Base-by-base conservation (phyloP, 2,329 filamentous ascomycete species). In the Epichloe glyceriae region DNA sequence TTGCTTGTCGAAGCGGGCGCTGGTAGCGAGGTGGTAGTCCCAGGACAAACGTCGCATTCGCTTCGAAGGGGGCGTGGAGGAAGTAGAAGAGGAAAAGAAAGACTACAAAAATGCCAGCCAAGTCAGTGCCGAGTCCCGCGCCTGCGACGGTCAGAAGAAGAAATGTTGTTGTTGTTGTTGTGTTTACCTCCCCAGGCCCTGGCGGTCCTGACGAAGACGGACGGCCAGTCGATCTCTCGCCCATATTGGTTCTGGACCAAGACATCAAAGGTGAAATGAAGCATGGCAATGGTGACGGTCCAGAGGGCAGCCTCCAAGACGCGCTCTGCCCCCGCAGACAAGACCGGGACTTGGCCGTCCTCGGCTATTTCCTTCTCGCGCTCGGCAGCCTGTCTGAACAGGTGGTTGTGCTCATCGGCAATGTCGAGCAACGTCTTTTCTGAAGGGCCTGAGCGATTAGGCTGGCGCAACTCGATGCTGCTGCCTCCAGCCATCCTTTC, bases 211-310 rank as follows among this genome's bases (percentile, higher is more conserved):
- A 61, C 60, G 12, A 73, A 57, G 3, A 88, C 74, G 22, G 70
- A 65, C 1, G 61, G 51, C 81, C 82, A 88, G 3, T 74, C 62
- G 2, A 89, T 73, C 2, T 80, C 74, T 54, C 81, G 73, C n/a
- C 80, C 79, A 60, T 88, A 93, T 66, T 93, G 87, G 58, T 83
- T 76, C 63, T 88, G 85, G 20, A 89, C 85, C 11, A 93, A 72
- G 38, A 89, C 81, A 61, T 91, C 86, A 49, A 93, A 74, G 0
- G 84, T 88, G 57, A 89, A 82, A 62, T 91, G 85, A 47, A 90
- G 67, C 72, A 83, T 86, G 12, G 79, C 73, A 58, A 93, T 67
- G 55, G 80, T 81, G 11, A 79, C 67, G 6, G 72, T 74, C 76
- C 77, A 84, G 22, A 84, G 67, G 3, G 76, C 35, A 0, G 78